Percentiles rank a stretch among this genome's conserved stretches.
phyloP scores from a whole-genome alignment of 352 stramenopile genomes.

The Phytopythium litorale region DNA sequence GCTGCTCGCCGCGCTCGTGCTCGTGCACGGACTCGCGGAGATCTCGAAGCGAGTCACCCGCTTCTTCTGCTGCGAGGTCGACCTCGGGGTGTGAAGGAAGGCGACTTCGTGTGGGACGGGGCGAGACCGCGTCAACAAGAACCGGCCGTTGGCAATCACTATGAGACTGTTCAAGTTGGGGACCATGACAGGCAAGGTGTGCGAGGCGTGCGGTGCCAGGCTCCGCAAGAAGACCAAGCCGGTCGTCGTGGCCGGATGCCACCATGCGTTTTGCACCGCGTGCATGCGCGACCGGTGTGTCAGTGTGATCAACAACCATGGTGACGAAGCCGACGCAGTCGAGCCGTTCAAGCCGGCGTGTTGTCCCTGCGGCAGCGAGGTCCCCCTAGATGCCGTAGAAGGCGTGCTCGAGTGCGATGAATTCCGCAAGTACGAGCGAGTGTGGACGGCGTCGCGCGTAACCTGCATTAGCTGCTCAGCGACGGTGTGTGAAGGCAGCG shows the following conservation, averaged over 20 bases:
- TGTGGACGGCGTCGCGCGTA: background rate
- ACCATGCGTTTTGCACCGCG: background rate
- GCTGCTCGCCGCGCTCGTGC: slow-evolving; percentile 22
- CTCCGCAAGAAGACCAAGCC: background rate
- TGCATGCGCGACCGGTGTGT: background rate
- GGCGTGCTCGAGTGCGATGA: slow-evolving; percentile 12
- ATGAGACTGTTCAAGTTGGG: background rate
- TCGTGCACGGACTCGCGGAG: slow-evolving; percentile 36
- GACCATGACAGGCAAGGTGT: background rate
- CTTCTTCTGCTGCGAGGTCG: slow-evolving; percentile 49
- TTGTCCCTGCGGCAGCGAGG: slow-evolving; percentile 17
- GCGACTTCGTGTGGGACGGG: slow-evolving; percentile 4
- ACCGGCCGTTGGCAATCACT: background rate
- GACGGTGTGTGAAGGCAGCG: slow-evolving; percentile 10
- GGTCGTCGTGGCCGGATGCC: background rate
- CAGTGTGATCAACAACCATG: background rate
- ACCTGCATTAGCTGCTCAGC: slow-evolving; percentile 44
- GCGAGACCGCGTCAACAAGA: no score
- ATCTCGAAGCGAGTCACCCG: slow-evolving; percentile 44
- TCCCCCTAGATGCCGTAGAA: slow-evolving; percentile 20
- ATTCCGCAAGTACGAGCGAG: slow-evolving; percentile 17
- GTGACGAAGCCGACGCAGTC: background rate
- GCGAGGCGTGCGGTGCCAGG: background rate
- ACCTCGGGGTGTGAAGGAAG: slow-evolving; percentile 6
- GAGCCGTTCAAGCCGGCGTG: slow-evolving; percentile 3